Percentiles rank a stretch among this genome's conserved stretches.
phyloP scores from a whole-genome alignment of 345 rosid genomes.

The Mangifera indica region DNA sequence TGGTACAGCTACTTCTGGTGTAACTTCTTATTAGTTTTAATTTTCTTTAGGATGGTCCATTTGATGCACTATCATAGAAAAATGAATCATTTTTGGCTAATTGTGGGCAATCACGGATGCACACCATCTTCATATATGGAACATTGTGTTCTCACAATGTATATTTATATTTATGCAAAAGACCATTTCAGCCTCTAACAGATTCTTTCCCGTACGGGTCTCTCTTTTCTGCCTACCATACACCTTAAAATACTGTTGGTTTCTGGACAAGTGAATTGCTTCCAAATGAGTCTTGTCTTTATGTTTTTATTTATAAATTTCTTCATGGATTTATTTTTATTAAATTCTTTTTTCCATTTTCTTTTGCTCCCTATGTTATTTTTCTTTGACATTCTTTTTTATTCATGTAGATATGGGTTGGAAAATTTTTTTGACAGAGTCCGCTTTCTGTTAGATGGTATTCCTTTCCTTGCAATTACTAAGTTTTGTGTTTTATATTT shows the following conservation, averaged over 20 bases:
- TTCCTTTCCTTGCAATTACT: constrained; percentile 1
- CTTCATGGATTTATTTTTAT: neutral
- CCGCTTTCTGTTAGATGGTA: neutral
- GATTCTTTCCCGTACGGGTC: too few relatives aligned
- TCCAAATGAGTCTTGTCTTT: too few relatives aligned
- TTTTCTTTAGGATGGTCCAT: constrained; percentile 6
- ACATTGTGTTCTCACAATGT: neutral
- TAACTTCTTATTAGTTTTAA: constrained; percentile 10
- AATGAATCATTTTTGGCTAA: neutral
- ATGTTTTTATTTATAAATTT: too few relatives aligned
- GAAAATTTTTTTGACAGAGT: neutral
- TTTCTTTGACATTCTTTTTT: neutral
- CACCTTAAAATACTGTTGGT: too few relatives aligned
- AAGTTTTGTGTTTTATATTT: constrained; percentile 10
- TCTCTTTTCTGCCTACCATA: too few relatives aligned
- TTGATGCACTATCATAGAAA: constrained; percentile 2
- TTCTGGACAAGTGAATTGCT: too few relatives aligned
- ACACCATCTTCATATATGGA: neutral
- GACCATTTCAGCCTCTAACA: constrained; percentile 99
- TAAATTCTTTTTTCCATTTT: neutral
- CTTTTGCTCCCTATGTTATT: neutral
- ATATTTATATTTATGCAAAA: constrained; percentile 9
- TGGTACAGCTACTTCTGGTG: constrained; percentile 52
- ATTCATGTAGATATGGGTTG: too few relatives aligned
- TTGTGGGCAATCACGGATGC: neutral